These are phyloP conservation scores for Microsporum audouinii DNA, from an alignment of 2,329 filamentous ascomycete species.

Conservation along the genomic window DNA sequence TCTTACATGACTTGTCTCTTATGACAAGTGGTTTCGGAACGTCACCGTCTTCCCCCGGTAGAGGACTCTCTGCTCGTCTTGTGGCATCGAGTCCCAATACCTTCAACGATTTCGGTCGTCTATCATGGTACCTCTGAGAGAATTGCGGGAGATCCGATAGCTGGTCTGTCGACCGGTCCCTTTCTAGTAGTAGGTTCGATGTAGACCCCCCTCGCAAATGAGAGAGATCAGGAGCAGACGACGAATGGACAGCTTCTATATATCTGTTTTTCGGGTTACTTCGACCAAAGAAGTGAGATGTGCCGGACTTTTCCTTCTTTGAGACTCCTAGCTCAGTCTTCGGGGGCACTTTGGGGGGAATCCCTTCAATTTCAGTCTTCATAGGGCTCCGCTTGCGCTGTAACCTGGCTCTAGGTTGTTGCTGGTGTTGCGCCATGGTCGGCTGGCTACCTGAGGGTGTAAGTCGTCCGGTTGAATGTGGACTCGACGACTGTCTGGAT, in stretches of 20 bases:
- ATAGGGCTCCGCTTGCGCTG: background rate
- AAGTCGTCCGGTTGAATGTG: background rate
- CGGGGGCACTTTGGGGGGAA: slow-evolving; percentile 2
- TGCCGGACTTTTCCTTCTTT: background rate
- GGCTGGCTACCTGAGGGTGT: background rate
- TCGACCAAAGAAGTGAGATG: background rate
- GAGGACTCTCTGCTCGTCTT: background rate
- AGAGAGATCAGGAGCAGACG: background rate
- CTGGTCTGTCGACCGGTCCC: background rate
- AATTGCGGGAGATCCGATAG: background rate
- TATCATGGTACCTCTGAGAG: background rate
- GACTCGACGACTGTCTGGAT: slow-evolving; percentile 5
- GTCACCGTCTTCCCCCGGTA: background rate
- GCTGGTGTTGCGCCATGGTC: slow-evolving; percentile 5
- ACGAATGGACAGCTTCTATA: background rate
- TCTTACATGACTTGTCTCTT: background rate
- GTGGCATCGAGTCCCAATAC: background rate
- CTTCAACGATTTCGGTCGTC: background rate
- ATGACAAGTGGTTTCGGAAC: background rate
- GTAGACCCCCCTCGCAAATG: background rate
- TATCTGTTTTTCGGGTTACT: background rate
- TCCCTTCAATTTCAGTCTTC: background rate
- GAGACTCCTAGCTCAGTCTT: background rate
- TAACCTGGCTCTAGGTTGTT: slow-evolving; percentile 2
- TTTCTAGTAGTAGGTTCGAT: background rate